Conservation (phyloP, 352 stramenopile genomes). For the Pythium oligandrum region DNA sequence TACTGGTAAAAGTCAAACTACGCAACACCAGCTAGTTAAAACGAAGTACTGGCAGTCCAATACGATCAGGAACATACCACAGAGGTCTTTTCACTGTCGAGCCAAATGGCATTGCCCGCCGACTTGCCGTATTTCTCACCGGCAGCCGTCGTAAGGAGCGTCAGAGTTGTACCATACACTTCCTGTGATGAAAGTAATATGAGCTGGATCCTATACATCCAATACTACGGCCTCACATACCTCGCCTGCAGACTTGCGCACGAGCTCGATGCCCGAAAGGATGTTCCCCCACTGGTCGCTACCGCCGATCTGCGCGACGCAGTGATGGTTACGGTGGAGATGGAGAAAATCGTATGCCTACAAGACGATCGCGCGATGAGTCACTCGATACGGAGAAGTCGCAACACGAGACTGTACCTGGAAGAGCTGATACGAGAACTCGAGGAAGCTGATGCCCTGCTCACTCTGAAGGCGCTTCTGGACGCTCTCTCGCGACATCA, state of each 20-base stretch:
- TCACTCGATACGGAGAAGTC: too few species aligned
- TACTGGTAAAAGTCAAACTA: slow-evolving; percentile 94
- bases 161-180: slow-evolving; percentile 94
- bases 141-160: slow-evolving; percentile 95
- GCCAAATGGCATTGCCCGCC: slow-evolving; percentile 96
- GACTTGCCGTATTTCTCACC: slow-evolving; percentile 99
- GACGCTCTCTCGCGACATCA: slow-evolving; percentile 97
- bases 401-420: slow-evolving; percentile 34
- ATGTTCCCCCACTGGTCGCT: slow-evolving; percentile 99
- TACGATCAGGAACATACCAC: slow-evolving; percentile 77
- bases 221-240: slow-evolving; percentile 9
- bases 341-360: slow-evolving; percentile 98
- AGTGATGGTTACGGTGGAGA: slow-evolving; percentile 88
- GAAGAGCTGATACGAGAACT: slow-evolving; percentile 99
- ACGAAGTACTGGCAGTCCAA: background rate
- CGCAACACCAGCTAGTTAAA: slow-evolving; percentile 5
- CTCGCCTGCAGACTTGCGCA: slow-evolving; percentile 83
- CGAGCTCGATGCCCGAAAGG: slow-evolving; percentile 94
- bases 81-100: slow-evolving; percentile 93
- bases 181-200: slow-evolving; percentile 24
- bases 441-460: slow-evolving; percentile 96
- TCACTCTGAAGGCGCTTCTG: slow-evolving; percentile 94
- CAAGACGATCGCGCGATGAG: background rate
- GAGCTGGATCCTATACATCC: too few species aligned
- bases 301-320: slow-evolving; percentile 95